phyloP scores from a whole-genome alignment of 257 asterid genomes.

The Rehmannia glutinosa region DNA sequence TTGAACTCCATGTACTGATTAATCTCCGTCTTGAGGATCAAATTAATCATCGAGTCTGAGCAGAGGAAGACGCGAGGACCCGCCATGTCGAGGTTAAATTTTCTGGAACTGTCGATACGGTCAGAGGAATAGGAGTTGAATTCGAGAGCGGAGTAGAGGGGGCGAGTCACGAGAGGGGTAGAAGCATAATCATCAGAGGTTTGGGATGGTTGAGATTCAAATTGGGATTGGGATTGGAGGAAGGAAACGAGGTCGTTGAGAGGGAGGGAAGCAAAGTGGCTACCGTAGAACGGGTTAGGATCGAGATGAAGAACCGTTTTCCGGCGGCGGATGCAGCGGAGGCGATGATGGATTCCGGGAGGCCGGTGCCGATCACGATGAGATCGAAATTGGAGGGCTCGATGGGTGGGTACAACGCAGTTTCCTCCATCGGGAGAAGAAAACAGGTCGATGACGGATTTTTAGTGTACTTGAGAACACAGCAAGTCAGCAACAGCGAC shows the following conservation, averaged over 20 bases:
- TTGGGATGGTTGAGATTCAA: constrained; percentile 20
- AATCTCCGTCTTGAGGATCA: constrained; percentile 59
- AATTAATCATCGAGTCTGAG: constrained; percentile 63
- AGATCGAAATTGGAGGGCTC: constrained; percentile 83
- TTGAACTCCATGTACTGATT: constrained; percentile 89
- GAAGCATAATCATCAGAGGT: constrained; percentile 16
- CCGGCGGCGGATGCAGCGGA: constrained; percentile 75
- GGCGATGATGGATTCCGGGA: constrained; percentile 76
- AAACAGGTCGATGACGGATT: too few species aligned
- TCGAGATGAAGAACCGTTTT: constrained; percentile 82
- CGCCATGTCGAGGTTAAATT: constrained; percentile 55
- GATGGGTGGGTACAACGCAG: constrained; percentile 49
- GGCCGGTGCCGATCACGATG: constrained; percentile 78
- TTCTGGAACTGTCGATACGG: constrained; percentile 42
- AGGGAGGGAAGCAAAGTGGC: constrained; percentile 65
- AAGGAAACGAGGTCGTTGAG: constrained; percentile 51
- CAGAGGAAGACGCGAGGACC: constrained; percentile 79
- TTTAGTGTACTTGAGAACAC: too few species aligned
- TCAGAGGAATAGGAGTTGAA: constrained; percentile 42
- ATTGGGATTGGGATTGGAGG: constrained; percentile 41
- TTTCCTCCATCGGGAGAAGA: constrained; percentile 65
- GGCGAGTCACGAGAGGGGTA: constrained; percentile 38
- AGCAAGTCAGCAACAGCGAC: too few species aligned
- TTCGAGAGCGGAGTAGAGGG: constrained; percentile 58
- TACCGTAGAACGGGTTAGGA: constrained; percentile 71